Evolutionary conservation across 345 rosid genomes (phyloP).

Genomic region (Eucalyptus pauciflora): DNA sequence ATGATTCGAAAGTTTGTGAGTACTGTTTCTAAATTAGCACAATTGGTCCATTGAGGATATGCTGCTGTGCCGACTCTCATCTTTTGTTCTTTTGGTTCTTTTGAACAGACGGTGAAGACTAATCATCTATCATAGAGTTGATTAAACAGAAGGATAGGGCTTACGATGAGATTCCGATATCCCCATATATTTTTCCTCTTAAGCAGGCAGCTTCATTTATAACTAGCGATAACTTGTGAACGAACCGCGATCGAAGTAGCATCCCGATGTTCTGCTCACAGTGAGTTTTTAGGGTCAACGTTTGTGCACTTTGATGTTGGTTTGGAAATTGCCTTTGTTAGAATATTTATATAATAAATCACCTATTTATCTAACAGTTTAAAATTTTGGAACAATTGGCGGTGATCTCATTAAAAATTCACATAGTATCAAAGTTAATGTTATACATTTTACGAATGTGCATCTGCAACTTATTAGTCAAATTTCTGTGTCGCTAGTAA

Average conservation of each 20-base stretch:
- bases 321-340: background rate
- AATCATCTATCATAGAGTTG: background rate
- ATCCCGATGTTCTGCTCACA: background rate
- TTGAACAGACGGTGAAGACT: background rate
- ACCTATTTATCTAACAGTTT: background rate
- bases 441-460: background rate
- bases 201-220: background rate
- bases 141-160: background rate
- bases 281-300: background rate
- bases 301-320: background rate
- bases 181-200: background rate
- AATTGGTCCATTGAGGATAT: background rate
- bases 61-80: background rate
- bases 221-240: background rate
- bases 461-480: rapidly evolving
- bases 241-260: background rate
- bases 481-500: background rate
- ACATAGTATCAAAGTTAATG: background rate
- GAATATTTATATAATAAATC: background rate
- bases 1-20: background rate
- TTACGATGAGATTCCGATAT: background rate
- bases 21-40: background rate
- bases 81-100: background rate
- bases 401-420: rapidly evolving
- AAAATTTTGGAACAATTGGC: background rate